Percentiles rank a stretch among this genome's conserved stretches.
These are phyloP conservation scores for Coemansia sp. DNA, from an alignment of 192 early-diverging fungal genomes.

Conservation along the genomic window DNA sequence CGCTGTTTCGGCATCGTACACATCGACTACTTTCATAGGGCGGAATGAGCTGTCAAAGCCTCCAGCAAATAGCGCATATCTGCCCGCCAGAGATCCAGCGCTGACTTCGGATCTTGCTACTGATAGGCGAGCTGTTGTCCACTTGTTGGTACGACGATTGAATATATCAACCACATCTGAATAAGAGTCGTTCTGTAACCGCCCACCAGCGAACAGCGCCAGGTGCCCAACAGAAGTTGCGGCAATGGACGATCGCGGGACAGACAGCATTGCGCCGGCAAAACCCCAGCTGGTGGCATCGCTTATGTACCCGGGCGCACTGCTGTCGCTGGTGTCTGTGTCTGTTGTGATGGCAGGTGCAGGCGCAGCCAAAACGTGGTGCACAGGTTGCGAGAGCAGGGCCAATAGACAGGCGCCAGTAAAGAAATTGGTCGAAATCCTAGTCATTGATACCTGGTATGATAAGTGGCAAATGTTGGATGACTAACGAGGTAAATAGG, in stretches of 20 bases:
- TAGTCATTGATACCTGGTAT: neutral
- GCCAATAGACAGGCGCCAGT: neutral
- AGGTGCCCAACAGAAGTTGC: slow-evolving; percentile 34
- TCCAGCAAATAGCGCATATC: slow-evolving; percentile 56
- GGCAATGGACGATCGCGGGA: slow-evolving; percentile 41
- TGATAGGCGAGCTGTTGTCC: slow-evolving; percentile 40
- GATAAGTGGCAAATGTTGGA: neutral
- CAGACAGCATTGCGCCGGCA: slow-evolving; percentile 38
- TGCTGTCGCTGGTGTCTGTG: neutral
- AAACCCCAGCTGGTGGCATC: slow-evolving; percentile 32
- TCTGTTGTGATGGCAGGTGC: neutral
- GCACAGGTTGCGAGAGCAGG: neutral
- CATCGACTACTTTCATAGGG: slow-evolving; percentile 45
- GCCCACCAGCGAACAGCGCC: slow-evolving; percentile 55
- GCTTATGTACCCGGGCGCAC: neutral
- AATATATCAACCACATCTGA: slow-evolving; percentile 53
- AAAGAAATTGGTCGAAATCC: neutral
- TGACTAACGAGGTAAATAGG: neutral
- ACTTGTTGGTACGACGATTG: slow-evolving; percentile 29
- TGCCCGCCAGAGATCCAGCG: slow-evolving; percentile 40
- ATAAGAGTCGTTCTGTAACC: slow-evolving; percentile 37
- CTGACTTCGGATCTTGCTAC: slow-evolving; percentile 32
- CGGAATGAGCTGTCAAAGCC: slow-evolving; percentile 39
- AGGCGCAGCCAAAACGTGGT: neutral
- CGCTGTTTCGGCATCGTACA: slow-evolving; percentile 42